Percentiles rank a stretch among this genome's conserved stretches.
These are phyloP conservation scores for Asclepias syriaca DNA, from an alignment of 257 asterid genomes.

Conservation along the genomic window DNA sequence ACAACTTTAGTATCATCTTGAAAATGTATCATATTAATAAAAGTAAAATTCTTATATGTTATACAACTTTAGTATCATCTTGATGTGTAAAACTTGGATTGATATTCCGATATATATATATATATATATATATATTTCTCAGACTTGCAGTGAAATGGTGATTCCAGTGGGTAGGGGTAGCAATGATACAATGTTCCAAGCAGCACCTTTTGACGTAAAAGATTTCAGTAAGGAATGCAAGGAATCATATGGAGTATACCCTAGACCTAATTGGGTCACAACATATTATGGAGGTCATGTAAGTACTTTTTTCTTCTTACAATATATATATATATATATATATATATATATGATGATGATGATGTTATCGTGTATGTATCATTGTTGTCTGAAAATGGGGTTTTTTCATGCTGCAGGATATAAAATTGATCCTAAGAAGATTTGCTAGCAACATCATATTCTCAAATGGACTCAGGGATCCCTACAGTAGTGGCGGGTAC, in stretches of 20 bases:
- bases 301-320: not conserved
- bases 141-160: constrained; percentile 44
- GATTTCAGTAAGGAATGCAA: constrained; percentile 17
- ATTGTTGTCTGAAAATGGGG: not conserved
- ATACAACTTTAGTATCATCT: too few relatives aligned
- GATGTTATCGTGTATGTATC: not conserved
- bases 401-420: constrained; percentile 22
- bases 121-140: too few relatives aligned
- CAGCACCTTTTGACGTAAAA: constrained; percentile 25
- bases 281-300: constrained; percentile 45
- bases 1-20: too few relatives aligned
- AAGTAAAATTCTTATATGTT: too few relatives aligned
- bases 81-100: too few relatives aligned
- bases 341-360: too few relatives aligned
- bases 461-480: constrained; percentile 47
- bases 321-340: too few relatives aligned
- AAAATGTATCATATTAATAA: too few relatives aligned
- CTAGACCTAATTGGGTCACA: constrained; percentile 47
- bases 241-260: constrained; percentile 24
- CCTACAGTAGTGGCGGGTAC: constrained; percentile 45
- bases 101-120: too few relatives aligned
- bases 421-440: constrained; percentile 31
- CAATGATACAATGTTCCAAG: constrained; percentile 34
- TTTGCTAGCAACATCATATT: constrained; percentile 46
- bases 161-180: constrained; percentile 29